Percentiles rank a stretch among this genome's conserved stretches.
Evolutionary conservation across 768 basidiomycete species (phyloP).

Genomic region (Termitomyces bulborhizus): DNA sequence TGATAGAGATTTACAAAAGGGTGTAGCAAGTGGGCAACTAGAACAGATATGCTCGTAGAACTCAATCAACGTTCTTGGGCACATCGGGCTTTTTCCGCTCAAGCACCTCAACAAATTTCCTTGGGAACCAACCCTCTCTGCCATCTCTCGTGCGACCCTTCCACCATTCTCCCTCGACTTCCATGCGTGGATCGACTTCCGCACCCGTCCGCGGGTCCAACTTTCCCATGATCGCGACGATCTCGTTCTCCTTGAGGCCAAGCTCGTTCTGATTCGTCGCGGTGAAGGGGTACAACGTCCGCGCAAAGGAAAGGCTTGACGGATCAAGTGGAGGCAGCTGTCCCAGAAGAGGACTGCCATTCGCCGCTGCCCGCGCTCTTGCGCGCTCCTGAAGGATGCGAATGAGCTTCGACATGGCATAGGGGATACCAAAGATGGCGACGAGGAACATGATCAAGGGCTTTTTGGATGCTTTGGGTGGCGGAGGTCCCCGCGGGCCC

Average conservation of each 20-base stretch:
- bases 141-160: constrained; percentile 90
- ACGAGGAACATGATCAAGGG: constrained; percentile 91
- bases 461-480: constrained; percentile 74
- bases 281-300: constrained; percentile 75
- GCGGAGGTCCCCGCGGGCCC: constrained; percentile 32
- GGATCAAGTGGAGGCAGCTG: constrained; percentile 69
- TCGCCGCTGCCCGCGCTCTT: constrained; percentile 37
- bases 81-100: constrained; percentile 31
- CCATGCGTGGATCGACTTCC: constrained; percentile 60
- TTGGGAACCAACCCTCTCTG: constrained; percentile 91
- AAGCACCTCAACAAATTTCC: constrained; percentile 77
- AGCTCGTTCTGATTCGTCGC: constrained; percentile 76
- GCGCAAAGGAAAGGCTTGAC: constrained; percentile 73
- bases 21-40: no score
- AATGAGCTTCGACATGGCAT: constrained; percentile 88
- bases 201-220: constrained; percentile 61
- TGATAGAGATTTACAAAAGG: no score
- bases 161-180: constrained; percentile 85
- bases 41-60: not conserved
- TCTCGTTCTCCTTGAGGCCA: constrained; percentile 81
- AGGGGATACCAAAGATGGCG: constrained; percentile 89
- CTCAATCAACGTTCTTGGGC: constrained; percentile 20
- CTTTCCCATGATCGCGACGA: constrained; percentile 87
- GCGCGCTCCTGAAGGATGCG: constrained; percentile 68
- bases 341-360: constrained; percentile 28